Base-by-base conservation (phyloP, 495 filamentous ascomycete species). In the Hypoxylon fuscum region DNA sequence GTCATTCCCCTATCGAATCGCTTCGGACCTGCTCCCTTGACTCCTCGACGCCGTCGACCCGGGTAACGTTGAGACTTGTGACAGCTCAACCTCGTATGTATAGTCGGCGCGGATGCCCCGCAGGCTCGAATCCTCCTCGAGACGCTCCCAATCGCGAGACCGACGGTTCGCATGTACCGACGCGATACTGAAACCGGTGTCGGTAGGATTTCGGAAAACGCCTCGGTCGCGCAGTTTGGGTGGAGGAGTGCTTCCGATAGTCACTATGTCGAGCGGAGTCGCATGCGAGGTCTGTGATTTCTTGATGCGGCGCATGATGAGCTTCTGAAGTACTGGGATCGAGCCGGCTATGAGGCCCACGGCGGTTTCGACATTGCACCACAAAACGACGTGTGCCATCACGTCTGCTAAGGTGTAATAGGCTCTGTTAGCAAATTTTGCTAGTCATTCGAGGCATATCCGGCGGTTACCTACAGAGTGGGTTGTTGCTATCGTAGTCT, bases 261-360 rank as follows among this genome's bases (percentile, higher is more conserved):
- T 82, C 12, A 65, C 66, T n/a, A 75, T 74, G 46, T 37, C 52
- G 2, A 22, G 23, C 11, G 55, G 50, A n/a, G 56, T 31, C 1
- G 5, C 5, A n/a, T 15, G 3, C 4, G 25, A 1, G n/a, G 11
- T n/a, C 23, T 25, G 15, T 8, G 4, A 4, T 85, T 88, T 88
- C 90, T 10, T 60, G 5, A 22, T 9, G 5, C 17, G 29, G 14
- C 51, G 23, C 51, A 60, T 27, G 34, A 65, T 53, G 2, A 60
- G 27, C 15, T 37, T 59, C 32, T 57, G 65, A 1, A 68, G 40
- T 0, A 64, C 40, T 10, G 65, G 65, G 7, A 65, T 3, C 0
- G 65, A 65, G 29, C 65, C 65, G 1, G 61, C 53, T 22, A 68
- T 54, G 17, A 68, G 55, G 21, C 61, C 61, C 32, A 68, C 37